These are phyloP conservation scores for Penicillium goetzii DNA, from an alignment of 495 filamentous ascomycete species.

Conservation along the genomic window DNA sequence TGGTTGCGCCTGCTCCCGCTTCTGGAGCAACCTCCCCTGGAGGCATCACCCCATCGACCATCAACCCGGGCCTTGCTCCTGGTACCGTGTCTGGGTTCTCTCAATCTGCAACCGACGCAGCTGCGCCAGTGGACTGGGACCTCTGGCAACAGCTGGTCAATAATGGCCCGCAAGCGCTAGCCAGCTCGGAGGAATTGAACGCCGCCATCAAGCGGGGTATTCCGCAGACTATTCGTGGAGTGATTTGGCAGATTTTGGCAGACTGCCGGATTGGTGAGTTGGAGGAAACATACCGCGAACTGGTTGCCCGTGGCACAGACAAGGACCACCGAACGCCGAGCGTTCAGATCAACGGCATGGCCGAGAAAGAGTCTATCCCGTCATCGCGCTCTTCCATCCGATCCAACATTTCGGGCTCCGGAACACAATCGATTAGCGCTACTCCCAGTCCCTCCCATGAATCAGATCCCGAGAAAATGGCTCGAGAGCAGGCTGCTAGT, in stretches of 20 bases:
- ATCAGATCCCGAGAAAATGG: constrained; percentile 63
- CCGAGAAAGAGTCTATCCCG: constrained; percentile 62
- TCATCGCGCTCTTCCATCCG: constrained; percentile 84
- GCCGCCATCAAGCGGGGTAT: constrained; percentile 91
- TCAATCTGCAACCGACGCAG: constrained; percentile 65
- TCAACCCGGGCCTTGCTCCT: constrained; percentile 69
- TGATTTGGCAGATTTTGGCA: constrained; percentile 96
- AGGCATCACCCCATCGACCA: constrained; percentile 45
- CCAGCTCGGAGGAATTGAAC: constrained; percentile 85
- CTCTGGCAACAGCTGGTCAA: constrained; percentile 96
- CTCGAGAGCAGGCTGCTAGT: constrained; percentile 67
- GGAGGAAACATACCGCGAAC: constrained; percentile 83
- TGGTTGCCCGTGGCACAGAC: constrained; percentile 77
- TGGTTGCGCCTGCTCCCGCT: constrained; percentile 27
- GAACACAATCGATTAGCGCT: constrained; percentile 61
- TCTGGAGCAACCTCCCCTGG: constrained; percentile 55
- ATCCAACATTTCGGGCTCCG: constrained; percentile 74
- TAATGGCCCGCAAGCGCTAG: constrained; percentile 84
- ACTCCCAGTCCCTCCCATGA: constrained; percentile 62
- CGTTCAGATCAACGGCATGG: constrained; percentile 44
- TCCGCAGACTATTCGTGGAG: constrained; percentile 89
- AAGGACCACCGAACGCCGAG: constrained; percentile 59
- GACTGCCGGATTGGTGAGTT: constrained; percentile 91
- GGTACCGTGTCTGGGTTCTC: constrained; percentile 80
- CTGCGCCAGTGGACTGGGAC: constrained; percentile 88